Evolutionary conservation across 805 yeast species (phyloP), one percentile per base, ranked within the genome.

Genomic region (Candida quercuum): DNA sequence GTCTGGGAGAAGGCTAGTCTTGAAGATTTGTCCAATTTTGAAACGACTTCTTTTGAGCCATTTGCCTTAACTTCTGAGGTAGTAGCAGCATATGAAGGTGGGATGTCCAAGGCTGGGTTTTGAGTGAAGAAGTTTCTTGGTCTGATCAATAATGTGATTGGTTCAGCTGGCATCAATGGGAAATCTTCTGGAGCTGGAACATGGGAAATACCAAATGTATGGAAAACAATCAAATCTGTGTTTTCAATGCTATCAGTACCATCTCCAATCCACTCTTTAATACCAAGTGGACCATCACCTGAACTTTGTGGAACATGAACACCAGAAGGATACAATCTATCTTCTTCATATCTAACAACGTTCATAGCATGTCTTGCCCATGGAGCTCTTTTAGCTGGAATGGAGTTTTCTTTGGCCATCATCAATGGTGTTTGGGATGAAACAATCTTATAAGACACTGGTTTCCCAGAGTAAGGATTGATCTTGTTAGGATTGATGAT

Each of bases 141-240:
- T 61, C 89, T 75, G 57, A 84, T 67, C 65, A 80, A 66, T 49
- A 84, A 67, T 42, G 81, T 76, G 52, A 84, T 79, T 53, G 86
- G 83, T 64, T 84, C 94, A 35, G 87, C 82, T 33, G 93, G 93
- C 93, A 84, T 84, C 46, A 84, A 74, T 40, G 93, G 93, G 81
- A 83, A 84, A 61, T 84, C 94, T 66, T 84, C 93, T 42, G 93
- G 91, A 12, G 89, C 81, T 42, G 94, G 94, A 75, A 83, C 80
- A 59, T 84, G 94, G 24, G 91, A 78, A 48, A 84, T 76, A 53
- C 93, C 93, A 54, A 85, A 84, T 21, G 91, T 84, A 62, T 84
- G 89, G 78, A 78, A 85, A 52, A 80, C 64, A 37, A 84, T 72
- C 43, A 84, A 72, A 57, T 85, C 93, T 28, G 86, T 78, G 65